These are phyloP conservation scores for Cubamyces sp. DNA, from an alignment of 768 basidiomycete genomes.

Conservation along the genomic window DNA sequence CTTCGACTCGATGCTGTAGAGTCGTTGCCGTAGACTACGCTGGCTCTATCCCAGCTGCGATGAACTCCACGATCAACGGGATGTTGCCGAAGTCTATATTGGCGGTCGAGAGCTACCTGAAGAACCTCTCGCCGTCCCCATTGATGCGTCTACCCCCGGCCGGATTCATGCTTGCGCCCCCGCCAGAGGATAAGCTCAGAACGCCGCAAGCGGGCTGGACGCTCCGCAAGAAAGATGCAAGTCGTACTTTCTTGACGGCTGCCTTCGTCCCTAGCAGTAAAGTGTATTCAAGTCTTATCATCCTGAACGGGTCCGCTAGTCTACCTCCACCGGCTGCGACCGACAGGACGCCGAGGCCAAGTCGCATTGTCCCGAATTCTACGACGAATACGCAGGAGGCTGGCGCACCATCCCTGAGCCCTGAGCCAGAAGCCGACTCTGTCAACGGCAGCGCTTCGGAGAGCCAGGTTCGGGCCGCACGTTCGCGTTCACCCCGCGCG, in stretches of 20 bases:
- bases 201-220: slow-evolving; percentile 55
- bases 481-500: slow-evolving; percentile 37
- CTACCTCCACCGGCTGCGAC: slow-evolving; percentile 31
- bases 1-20: slow-evolving; percentile 86
- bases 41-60: slow-evolving; percentile 80
- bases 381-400: not conserved
- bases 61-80: slow-evolving; percentile 86
- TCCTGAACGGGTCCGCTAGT: slow-evolving; percentile 43
- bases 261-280: slow-evolving; percentile 53
- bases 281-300: slow-evolving; percentile 54
- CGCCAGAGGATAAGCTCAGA: slow-evolving; percentile 49
- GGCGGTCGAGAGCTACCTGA: slow-evolving; percentile 74
- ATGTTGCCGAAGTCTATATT: slow-evolving; percentile 73
- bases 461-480: slow-evolving; percentile 26
- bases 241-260: slow-evolving; percentile 58
- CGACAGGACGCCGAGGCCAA: slow-evolving; percentile 46
- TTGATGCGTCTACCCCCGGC: slow-evolving; percentile 69
- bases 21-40: slow-evolving; percentile 86
- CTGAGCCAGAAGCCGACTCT: slow-evolving; percentile 10
- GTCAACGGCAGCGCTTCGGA: slow-evolving; percentile 16
- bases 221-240: slow-evolving; percentile 61
- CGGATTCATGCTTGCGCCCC: slow-evolving; percentile 60
- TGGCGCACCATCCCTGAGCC: not conserved
- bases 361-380: slow-evolving; percentile 35
- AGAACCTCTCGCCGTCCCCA: slow-evolving; percentile 65